Conservation (phyloP, 768 basidiomycete genomes). For the Paxillus involutus region DNA sequence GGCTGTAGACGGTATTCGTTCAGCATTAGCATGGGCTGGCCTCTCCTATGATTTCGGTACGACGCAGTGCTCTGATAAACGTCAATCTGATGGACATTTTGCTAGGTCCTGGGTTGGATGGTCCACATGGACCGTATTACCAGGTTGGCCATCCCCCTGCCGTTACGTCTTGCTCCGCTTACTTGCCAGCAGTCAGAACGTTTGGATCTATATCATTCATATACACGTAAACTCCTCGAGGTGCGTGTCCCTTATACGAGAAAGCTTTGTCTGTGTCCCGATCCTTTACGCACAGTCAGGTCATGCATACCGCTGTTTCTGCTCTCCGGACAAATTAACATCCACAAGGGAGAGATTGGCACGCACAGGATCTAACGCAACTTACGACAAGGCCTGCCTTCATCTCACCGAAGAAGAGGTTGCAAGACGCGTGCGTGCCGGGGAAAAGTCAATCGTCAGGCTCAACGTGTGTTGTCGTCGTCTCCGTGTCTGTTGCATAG, state of each 20-base stretch:
- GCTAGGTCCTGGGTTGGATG: conserved; percentile 74
- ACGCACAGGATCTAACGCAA: conserved; percentile 68
- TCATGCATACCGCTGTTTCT: conserved; percentile 95
- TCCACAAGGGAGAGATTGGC: conserved; percentile 70
- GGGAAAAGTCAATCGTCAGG: conserved; percentile 80
- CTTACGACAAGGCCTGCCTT: conserved; percentile 88
- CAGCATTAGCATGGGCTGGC: conserved; percentile 86
- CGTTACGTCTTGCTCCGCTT: neutral
- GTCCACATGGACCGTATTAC: conserved; percentile 81
- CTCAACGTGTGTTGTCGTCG: conserved; percentile 70
- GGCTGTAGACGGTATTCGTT: conserved; percentile 77
- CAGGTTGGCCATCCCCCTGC: conserved; percentile 50
- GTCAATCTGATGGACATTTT: conserved; percentile 3
- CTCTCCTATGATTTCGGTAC: conserved; percentile 88
- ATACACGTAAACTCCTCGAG: conserved; percentile 73
- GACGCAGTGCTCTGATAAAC: neutral
- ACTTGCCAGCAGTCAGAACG: conserved; percentile 73
- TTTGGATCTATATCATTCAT: conserved; percentile 76
- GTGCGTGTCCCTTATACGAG: conserved; percentile 38
- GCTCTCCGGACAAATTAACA: conserved; percentile 68
- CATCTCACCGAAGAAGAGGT: conserved; percentile 87
- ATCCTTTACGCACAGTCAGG: conserved; percentile 53
- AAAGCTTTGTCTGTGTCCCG: neutral
- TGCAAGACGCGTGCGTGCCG: conserved; percentile 65
- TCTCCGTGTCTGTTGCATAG: neutral